Evolutionary conservation across 257 asterid species (phyloP).

Genomic region (Scutellaria baicalensis): DNA sequence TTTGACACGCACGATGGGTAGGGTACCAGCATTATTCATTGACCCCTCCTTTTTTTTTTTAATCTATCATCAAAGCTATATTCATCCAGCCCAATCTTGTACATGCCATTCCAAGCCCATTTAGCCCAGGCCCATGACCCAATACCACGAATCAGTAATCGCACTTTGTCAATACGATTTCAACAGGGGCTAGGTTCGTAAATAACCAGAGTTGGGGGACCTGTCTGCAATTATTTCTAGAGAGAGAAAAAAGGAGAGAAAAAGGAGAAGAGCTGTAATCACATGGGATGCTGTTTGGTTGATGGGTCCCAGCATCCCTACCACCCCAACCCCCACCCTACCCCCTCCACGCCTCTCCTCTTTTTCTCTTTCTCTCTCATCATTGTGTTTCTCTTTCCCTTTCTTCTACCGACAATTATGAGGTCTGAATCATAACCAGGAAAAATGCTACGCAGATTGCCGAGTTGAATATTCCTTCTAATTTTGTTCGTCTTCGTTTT

Average conservation of each 20-base stretch:
- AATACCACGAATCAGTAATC: too few relatives aligned
- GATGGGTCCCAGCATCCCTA: constrained; percentile 42
- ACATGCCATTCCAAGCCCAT: too few relatives aligned
- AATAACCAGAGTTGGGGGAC: not conserved
- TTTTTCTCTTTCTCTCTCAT: constrained; percentile 2
- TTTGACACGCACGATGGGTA: too few relatives aligned
- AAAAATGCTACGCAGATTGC: constrained; percentile 13
- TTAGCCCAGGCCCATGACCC: too few relatives aligned
- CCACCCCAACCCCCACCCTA: constrained; percentile 14
- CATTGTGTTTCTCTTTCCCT: constrained; percentile 14
- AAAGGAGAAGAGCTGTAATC: constrained; percentile 35
- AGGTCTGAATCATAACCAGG: constrained; percentile 31
- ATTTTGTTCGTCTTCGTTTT: constrained; percentile 10
- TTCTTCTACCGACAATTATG: constrained; percentile 63
- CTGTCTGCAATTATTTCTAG: not conserved
- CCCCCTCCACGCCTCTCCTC: constrained; percentile 11
- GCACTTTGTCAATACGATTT: not conserved
- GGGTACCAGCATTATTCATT: too few relatives aligned
- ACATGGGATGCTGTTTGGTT: constrained; percentile 74
- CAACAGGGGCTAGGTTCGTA: not conserved
- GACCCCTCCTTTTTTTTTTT: too few relatives aligned
- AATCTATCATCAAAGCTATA: too few relatives aligned
- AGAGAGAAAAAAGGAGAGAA: constrained; percentile 1
- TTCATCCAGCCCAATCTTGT: too few relatives aligned
- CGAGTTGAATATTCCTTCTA: not conserved